Base-by-base conservation (phyloP, 495 filamentous ascomycete genomes). In the Ascodesmis nigricans region DNA sequence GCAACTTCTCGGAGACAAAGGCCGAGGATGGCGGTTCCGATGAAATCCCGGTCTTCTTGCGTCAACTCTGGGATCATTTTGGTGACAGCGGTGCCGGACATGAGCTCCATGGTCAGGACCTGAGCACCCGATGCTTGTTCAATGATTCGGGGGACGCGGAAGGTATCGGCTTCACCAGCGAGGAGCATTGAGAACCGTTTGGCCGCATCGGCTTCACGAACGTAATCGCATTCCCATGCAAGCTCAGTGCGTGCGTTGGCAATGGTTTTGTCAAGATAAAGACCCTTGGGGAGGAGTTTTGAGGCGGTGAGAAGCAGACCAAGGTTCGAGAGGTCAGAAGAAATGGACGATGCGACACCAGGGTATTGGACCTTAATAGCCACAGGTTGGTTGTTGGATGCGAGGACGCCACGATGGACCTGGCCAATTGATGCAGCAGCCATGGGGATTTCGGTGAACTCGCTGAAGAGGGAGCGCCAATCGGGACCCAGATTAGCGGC, bases 401-500 rank as follows among this genome's bases (percentile, higher is more conserved):
- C 71, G n/a, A 97, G 65, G 0, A 68, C 66, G 1, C 82, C 87
- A 29, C 72, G 66, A 56, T 97, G 87, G 0, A 97, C 87, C 57
- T 97, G 87, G 15, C 87, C 87, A 40, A 97, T 97, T 0, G 83
- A 93, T n/a, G 87, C 87, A 10, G 87, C 87, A 3, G 87, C 87
- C 44, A 97, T 78, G 1, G 87, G 87, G 26, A 77, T 69, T 31
- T 95, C 87, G 4, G 90, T 73, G 47, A 97, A 97, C 0, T 70
- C 67, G 7, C 56, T 58, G 48, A 83, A 97, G 2, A 93, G 57
- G 7, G 78, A 67, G 14, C 82, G 66, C 87, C 87, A 97, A 31
- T 83, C 64, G 1, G 69, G 46, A 3, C 90, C 90, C 2, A 97
- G 67, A 47, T 83, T 91, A 4, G 63, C 57, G 0, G 61, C 46